These are phyloP conservation scores for Chaetomiaceae sp. DNA, from an alignment of 2,329 filamentous ascomycete genomes.

Conservation along the genomic window DNA sequence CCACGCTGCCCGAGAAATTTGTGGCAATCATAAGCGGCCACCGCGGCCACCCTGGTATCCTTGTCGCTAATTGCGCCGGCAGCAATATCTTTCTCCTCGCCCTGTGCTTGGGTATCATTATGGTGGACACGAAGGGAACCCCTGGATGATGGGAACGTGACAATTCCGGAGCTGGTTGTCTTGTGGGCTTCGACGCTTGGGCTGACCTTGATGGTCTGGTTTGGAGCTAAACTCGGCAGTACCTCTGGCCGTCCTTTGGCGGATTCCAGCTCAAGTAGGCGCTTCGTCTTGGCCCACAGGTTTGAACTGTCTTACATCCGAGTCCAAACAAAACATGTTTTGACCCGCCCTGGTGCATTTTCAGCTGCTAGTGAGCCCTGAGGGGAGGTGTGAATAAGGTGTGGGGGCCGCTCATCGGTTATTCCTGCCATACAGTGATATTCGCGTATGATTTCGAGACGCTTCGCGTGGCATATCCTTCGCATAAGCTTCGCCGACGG, in stretches of 20 bases:
- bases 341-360: too few relatives aligned
- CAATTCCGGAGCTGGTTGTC: slow-evolving; percentile 29
- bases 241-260: too few relatives aligned
- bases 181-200: slow-evolving; percentile 31
- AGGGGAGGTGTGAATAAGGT: background rate
- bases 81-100: slow-evolving; percentile 50
- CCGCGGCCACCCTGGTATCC: slow-evolving; percentile 42
- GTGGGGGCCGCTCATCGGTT: background rate
- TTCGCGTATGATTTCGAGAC: background rate
- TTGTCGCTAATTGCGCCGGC: slow-evolving; percentile 47
- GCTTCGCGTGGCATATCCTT: background rate
- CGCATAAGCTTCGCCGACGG: background rate
- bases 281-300: too few relatives aligned
- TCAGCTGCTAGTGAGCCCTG: background rate
- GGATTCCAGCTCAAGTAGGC: too few relatives aligned
- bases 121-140: slow-evolving; percentile 28
- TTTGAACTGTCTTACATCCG: too few relatives aligned
- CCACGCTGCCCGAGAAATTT: slow-evolving; percentile 49
- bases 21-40: slow-evolving; percentile 42
- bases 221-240: too few relatives aligned
- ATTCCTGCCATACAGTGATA: background rate
- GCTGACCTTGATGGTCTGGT: too few relatives aligned
- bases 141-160: background rate
- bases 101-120: slow-evolving; percentile 40
- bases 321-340: too few relatives aligned